A percentile compares a stretch with the other conserved stretches of the same genome.
Evolutionary conservation across 2,329 filamentous ascomycete genomes (phyloP).

Genomic region (Cladosporium colombiae): DNA sequence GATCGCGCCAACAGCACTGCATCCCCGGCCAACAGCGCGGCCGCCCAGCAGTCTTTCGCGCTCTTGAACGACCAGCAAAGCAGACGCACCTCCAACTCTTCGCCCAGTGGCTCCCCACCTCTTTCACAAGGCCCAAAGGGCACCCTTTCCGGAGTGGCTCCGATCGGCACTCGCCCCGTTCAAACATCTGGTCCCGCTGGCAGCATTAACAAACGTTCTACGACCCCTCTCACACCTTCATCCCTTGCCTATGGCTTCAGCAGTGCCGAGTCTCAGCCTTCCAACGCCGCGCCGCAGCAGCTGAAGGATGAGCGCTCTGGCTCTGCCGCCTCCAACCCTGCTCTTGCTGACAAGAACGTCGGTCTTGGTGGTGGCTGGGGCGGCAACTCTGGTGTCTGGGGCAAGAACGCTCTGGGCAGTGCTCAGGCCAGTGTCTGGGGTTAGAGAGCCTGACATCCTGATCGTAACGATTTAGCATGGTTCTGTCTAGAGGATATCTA

Average conservation of each 20-base stretch:
- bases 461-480: slow-evolving; percentile 4
- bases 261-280: slow-evolving; percentile 54
- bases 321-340: slow-evolving; percentile 61
- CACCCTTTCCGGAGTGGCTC: slow-evolving; percentile 70
- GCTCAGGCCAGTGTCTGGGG: slow-evolving; percentile 89
- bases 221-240: slow-evolving; percentile 81
- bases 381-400: slow-evolving; percentile 80
- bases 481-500: slow-evolving; percentile 3
- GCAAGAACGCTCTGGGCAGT: slow-evolving; percentile 68
- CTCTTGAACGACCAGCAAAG: slow-evolving; percentile 61
- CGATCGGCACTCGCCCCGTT: slow-evolving; percentile 86
- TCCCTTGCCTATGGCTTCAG: slow-evolving; percentile 73
- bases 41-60: slow-evolving; percentile 42
- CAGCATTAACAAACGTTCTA: slow-evolving; percentile 75
- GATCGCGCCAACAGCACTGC: slow-evolving; percentile 68
- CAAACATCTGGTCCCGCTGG: slow-evolving; percentile 60
- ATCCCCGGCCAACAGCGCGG: slow-evolving; percentile 72
- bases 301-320: slow-evolving; percentile 54
- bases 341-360: slow-evolving; percentile 47
- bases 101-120: slow-evolving; percentile 79
- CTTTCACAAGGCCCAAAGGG: slow-evolving; percentile 60
- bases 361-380: slow-evolving; percentile 67
- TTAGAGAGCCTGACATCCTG: slow-evolving; percentile 46
- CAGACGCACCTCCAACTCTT: slow-evolving; percentile 80
- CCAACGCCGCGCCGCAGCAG: slow-evolving; percentile 53